A percentile compares a stretch with the other conserved stretches of the same genome.
Evolutionary conservation across 1,284 basidiomycete species (phyloP).

Genomic region (Boletus smithii): DNA sequence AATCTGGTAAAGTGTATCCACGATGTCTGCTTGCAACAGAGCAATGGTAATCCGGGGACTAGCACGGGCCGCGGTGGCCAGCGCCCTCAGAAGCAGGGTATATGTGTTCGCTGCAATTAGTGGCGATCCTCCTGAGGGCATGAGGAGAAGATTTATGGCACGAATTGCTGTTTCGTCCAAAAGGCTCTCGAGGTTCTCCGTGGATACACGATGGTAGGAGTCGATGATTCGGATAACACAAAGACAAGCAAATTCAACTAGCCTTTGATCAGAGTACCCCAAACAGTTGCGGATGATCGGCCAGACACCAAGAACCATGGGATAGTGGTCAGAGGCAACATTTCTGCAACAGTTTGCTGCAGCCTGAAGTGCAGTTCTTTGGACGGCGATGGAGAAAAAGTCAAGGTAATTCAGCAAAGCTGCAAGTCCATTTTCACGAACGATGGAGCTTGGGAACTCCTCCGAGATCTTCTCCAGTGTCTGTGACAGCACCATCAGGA

Average conservation of each 20-base stretch:
- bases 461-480: slow-evolving; percentile 97
- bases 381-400: slow-evolving; percentile 95
- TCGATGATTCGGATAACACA: slow-evolving; percentile 92
- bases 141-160: slow-evolving; percentile 80
- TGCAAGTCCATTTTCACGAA: slow-evolving; percentile 87
- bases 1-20: slow-evolving; percentile 88
- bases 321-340: slow-evolving; percentile 80
- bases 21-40: slow-evolving; percentile 86
- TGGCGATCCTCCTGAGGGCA: slow-evolving; percentile 84
- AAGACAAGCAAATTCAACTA: slow-evolving; percentile 91
- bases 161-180: slow-evolving; percentile 80
- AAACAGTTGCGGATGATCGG: slow-evolving; percentile 90
- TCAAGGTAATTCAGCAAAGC: slow-evolving; percentile 92
- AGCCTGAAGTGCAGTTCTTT: slow-evolving; percentile 92
- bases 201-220: slow-evolving; percentile 79
- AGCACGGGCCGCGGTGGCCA: slow-evolving; percentile 81
- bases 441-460: slow-evolving; percentile 91
- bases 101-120: slow-evolving; percentile 83
- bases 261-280: slow-evolving; percentile 85
- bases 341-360: slow-evolving; percentile 94
- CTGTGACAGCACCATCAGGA: slow-evolving; percentile 43
- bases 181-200: slow-evolving; percentile 81
- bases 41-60: slow-evolving; percentile 84
- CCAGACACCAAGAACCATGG: slow-evolving; percentile 86
- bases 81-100: slow-evolving; percentile 80